Conservation (phyloP, 768 basidiomycete genomes). For the Hygrocybe punicea region DNA sequence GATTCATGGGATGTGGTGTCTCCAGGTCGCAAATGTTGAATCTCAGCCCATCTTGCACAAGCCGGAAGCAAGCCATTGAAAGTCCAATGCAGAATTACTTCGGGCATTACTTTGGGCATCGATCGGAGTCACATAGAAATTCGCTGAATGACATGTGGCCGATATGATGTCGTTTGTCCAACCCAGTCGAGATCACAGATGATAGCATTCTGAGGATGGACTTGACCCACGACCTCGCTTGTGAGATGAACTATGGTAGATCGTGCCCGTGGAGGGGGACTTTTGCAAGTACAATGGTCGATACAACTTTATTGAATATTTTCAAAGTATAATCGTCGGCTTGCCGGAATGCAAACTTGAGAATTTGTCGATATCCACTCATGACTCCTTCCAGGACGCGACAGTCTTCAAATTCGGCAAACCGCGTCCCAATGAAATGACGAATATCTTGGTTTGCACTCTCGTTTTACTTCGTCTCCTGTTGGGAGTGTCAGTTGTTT, state of each 20-base stretch:
- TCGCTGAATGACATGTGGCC: conserved; percentile 6
- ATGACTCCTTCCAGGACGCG: background rate
- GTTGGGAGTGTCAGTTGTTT: background rate
- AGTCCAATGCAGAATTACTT: background rate
- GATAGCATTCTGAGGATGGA: conserved; percentile 1
- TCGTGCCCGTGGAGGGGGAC: background rate
- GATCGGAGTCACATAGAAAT: conserved; percentile 1
- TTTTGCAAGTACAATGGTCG: conserved; percentile 2
- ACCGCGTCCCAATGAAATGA: background rate
- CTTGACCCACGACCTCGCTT: background rate
- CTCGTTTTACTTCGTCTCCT: background rate
- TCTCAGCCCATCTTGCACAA: conserved; percentile 32
- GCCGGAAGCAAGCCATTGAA: conserved; percentile 17
- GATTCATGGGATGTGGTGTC: conserved; percentile 32
- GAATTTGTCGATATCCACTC: conserved; percentile 3
- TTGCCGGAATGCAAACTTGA: background rate
- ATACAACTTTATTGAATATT: background rate
- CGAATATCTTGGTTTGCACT: conserved; percentile 4
- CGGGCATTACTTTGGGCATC: background rate
- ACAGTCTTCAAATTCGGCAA: background rate
- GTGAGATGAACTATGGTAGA: background rate
- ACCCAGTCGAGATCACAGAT: conserved; percentile 4
- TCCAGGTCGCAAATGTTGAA: conserved; percentile 42
- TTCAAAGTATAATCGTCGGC: background rate
- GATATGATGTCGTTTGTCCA: background rate